These are phyloP conservation scores for Picea glauca DNA, from an alignment of 75 land plant species.

Conservation along the genomic window DNA sequence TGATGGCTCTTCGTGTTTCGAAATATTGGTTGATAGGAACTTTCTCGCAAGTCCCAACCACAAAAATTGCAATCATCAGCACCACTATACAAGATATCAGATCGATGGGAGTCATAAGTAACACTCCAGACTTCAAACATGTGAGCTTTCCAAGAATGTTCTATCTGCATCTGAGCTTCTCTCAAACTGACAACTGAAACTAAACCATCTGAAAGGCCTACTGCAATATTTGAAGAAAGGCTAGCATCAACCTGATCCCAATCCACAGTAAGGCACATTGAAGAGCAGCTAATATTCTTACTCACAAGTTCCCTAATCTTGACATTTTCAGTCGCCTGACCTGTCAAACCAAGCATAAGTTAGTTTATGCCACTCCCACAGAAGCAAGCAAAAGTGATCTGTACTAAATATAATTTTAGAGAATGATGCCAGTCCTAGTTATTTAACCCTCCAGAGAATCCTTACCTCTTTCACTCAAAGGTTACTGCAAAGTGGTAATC, in stretches of 20 bases:
- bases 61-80: constrained; percentile 88
- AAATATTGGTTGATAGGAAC: constrained; percentile 45
- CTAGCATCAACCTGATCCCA: constrained; percentile 53
- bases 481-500: too few species aligned
- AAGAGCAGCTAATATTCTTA: constrained; percentile 34
- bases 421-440: neutral
- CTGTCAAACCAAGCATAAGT: neutral
- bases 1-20: constrained; percentile 62
- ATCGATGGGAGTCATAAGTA: constrained; percentile 58
- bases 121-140: constrained; percentile 80
- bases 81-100: constrained; percentile 69
- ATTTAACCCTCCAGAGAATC: neutral
- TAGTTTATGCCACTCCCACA: neutral
- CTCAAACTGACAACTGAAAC: constrained; percentile 44
- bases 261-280: constrained; percentile 93
- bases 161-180: constrained; percentile 35
- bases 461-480: too few species aligned
- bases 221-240: constrained; percentile 21
- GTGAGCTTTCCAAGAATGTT: constrained; percentile 65
- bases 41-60: constrained; percentile 78
- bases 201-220: constrained; percentile 84
- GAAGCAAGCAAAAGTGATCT: neutral
- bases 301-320: constrained; percentile 30
- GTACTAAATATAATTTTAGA: neutral
- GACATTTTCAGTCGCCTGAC: neutral